Percentiles rank a stretch among this genome's conserved stretches.
phyloP scores from a whole-genome alignment of 495 filamentous ascomycete genomes.

The Penicillium malachiteum region DNA sequence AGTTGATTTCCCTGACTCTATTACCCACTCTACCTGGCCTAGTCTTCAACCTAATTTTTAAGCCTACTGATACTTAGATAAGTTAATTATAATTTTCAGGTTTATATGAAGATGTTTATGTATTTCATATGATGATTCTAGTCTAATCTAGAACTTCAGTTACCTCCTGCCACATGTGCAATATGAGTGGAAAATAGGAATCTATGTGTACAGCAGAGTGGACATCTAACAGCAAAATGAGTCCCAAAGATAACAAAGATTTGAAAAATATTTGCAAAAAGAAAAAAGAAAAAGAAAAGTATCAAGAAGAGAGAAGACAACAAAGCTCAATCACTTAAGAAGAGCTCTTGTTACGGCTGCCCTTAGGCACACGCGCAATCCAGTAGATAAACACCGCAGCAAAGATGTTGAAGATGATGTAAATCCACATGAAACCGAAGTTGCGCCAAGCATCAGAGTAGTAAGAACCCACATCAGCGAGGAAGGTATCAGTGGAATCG shows the following conservation, averaged over 20 bases:
- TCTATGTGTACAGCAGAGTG: neutral
- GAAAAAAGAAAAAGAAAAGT: constrained; percentile 2
- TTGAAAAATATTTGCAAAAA: neutral
- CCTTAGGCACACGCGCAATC: constrained; percentile 74
- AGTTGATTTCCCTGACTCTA: too few species aligned
- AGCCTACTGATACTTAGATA: too few species aligned
- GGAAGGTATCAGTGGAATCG: constrained; percentile 59
- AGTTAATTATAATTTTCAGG: too few species aligned
- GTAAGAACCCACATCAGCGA: constrained; percentile 45
- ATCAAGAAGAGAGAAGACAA: neutral
- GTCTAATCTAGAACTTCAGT: constrained; percentile 1
- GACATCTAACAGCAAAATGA: neutral
- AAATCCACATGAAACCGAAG: constrained; percentile 66
- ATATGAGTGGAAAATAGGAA: neutral
- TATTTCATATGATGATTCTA: neutral
- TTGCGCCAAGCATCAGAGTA: constrained; percentile 69
- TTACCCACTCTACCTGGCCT: too few species aligned
- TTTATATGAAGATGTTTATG: too few species aligned
- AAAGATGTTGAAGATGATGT: constrained; percentile 69
- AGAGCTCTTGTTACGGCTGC: constrained; percentile 32
- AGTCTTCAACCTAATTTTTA: too few species aligned
- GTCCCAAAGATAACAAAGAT: neutral
- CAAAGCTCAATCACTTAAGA: neutral
- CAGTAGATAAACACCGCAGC: constrained; percentile 75
- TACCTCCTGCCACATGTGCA: neutral